Percentiles rank a stretch among this genome's conserved stretches.
phyloP scores from a whole-genome alignment of 176 grass and related monocot genomes.

The Eleusine coracana region DNA sequence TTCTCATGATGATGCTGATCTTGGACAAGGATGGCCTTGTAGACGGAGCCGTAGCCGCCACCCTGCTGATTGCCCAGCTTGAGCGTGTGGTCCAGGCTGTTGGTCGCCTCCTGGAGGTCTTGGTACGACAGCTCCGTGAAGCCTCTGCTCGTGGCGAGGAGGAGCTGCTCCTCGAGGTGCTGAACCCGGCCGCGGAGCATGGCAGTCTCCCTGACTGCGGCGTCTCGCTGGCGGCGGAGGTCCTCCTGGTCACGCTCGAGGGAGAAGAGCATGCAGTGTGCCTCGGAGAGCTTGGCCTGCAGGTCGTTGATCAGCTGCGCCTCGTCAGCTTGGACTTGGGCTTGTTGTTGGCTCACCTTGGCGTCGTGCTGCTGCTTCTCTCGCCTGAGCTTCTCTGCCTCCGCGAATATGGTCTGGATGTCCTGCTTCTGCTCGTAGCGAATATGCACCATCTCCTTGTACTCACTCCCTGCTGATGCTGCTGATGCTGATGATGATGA shows the following conservation, averaged over 20 bases:
- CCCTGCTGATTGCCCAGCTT: not conserved
- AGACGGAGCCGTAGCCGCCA: not conserved
- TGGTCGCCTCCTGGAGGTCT: not conserved
- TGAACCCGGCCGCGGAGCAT: not conserved
- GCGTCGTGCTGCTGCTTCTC: not conserved
- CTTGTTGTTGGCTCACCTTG: not conserved
- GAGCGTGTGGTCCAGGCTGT: not conserved
- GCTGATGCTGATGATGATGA: not conserved
- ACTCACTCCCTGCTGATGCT: not conserved
- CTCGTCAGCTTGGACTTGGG: not conserved
- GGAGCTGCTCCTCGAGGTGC: not conserved
- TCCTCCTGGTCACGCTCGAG: constrained; percentile 21
- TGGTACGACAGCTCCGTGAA: not conserved
- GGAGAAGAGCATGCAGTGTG: constrained; percentile 19
- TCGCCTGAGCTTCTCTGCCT: constrained; percentile 4
- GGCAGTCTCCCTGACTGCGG: not conserved
- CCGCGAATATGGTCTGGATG: constrained; percentile 10
- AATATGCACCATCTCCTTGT: not conserved
- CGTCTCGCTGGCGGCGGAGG: constrained; percentile 1
- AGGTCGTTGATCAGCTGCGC: not conserved
- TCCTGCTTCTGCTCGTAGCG: not conserved
- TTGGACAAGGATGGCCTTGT: not conserved
- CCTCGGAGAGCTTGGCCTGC: constrained; percentile 23
- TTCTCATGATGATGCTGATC: no score
- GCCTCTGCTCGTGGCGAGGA: not conserved